phyloP scores from a whole-genome alignment of 257 asterid species.

The Solanum microdontum region DNA sequence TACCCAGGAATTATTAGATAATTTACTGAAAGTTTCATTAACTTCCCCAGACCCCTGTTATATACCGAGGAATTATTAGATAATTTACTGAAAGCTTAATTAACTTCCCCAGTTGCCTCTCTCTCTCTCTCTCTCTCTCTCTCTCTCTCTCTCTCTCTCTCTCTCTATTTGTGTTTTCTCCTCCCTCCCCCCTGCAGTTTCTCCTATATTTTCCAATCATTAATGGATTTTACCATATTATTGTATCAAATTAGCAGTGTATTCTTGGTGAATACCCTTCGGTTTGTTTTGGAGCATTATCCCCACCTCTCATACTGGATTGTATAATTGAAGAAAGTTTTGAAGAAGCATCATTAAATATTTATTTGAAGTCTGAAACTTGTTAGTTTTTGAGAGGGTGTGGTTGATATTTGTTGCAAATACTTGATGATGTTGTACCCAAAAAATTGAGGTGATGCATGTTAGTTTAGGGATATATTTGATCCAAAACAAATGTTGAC shows the following conservation, averaged over 20 bases:
- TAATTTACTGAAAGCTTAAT: neutral
- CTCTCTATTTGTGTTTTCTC: neutral
- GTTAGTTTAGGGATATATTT: neutral
- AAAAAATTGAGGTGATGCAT: neutral
- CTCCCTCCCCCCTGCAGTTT: neutral
- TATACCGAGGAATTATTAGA: neutral
- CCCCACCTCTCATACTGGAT: neutral
- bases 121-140: neutral
- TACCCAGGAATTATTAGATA: neutral
- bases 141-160: no score
- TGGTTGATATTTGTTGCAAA: neutral
- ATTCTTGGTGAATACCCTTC: neutral
- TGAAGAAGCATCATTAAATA: neutral
- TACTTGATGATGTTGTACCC: neutral
- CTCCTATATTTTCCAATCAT: neutral
- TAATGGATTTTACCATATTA: neutral
- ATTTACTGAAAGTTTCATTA: neutral
- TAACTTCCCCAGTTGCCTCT: neutral
- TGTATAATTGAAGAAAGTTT: neutral
- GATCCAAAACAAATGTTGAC: neutral
- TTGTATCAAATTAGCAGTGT: neutral
- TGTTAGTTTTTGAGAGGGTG: neutral
- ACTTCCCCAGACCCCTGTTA: neutral
- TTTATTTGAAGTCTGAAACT: neutral
- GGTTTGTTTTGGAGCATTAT: neutral